These are phyloP conservation scores for Macadamia integrifolia DNA, from an alignment of 164 flowering plant genomes.

Conservation along the genomic window DNA sequence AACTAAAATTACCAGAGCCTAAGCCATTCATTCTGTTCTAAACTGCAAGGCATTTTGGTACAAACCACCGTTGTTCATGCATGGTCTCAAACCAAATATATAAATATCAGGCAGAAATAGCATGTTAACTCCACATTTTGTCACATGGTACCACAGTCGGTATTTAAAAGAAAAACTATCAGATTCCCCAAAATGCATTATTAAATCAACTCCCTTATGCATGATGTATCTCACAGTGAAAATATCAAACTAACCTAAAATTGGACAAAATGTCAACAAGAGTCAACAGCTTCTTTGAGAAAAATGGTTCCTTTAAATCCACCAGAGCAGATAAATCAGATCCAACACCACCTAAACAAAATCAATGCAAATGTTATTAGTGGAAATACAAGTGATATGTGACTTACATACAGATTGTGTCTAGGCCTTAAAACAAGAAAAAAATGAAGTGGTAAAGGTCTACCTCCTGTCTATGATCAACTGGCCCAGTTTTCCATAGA, in stretches of 20 bases:
- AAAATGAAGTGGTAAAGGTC: too few species aligned
- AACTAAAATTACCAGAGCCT: too few species aligned
- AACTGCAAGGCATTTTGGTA: too few species aligned
- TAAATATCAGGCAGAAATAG: too few species aligned
- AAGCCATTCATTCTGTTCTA: too few species aligned
- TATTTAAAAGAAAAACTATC: too few species aligned
- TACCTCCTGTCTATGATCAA: background rate
- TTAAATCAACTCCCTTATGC: background rate
- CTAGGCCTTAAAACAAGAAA: too few species aligned
- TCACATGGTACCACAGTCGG: too few species aligned
- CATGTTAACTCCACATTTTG: too few species aligned
- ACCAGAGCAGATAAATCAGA: conserved; percentile 36
- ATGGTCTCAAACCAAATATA: too few species aligned
- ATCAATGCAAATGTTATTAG: background rate
- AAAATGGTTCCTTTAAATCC: conserved; percentile 68
- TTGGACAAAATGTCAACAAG: conserved; percentile 65
- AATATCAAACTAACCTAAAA: conserved; percentile 50
- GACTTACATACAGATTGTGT: background rate
- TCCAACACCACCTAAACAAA: conserved; percentile 33
- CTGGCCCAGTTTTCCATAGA: too few species aligned
- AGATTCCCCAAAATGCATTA: background rate
- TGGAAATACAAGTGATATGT: background rate
- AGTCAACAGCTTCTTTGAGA: conserved; percentile 68
- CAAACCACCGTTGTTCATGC: too few species aligned
- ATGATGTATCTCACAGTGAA: background rate